Evolutionary conservation across 116 monocot genomes (phyloP).

Genomic region (Cymodocea nodosa): DNA sequence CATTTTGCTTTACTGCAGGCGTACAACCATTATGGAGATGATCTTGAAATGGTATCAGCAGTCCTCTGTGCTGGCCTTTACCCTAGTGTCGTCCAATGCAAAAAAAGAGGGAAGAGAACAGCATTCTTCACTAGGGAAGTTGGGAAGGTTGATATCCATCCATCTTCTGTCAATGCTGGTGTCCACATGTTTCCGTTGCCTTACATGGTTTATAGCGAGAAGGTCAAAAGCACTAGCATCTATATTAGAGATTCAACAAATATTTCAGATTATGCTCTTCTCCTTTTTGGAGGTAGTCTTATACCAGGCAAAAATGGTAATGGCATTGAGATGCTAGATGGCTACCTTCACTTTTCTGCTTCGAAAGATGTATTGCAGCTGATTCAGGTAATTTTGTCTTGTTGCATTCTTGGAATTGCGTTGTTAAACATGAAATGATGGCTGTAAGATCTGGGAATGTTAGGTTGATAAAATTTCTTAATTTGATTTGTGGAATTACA

Average conservation of each 20-base stretch:
- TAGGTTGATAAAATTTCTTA: no score
- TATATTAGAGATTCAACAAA: constrained; percentile 91
- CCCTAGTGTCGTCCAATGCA: constrained; percentile 92
- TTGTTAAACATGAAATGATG: not conserved
- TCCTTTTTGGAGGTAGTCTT: constrained; percentile 75
- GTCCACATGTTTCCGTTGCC: constrained; percentile 71
- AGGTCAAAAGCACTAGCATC: constrained; percentile 79
- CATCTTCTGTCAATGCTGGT: constrained; percentile 87
- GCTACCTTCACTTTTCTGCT: constrained; percentile 89
- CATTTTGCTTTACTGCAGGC: constrained; percentile 25
- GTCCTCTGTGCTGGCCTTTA: constrained; percentile 88
- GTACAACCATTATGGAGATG: constrained; percentile 72
- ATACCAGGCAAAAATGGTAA: constrained; percentile 54
- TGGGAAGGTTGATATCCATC: constrained; percentile 95
- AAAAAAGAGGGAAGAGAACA: constrained; percentile 89
- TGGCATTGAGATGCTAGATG: constrained; percentile 88
- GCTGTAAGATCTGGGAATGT: not conserved
- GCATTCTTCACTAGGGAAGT: constrained; percentile 90
- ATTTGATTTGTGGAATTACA: no score
- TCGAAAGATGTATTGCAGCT: constrained; percentile 68
- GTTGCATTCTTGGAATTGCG: not conserved
- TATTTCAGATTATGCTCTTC: constrained; percentile 90
- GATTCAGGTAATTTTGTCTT: constrained; percentile 43
- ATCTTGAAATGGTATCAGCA: constrained; percentile 92
- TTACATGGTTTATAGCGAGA: constrained; percentile 90